Conservation (phyloP, 805 yeast genomes). For the Sugiyamaella americana region DNA sequence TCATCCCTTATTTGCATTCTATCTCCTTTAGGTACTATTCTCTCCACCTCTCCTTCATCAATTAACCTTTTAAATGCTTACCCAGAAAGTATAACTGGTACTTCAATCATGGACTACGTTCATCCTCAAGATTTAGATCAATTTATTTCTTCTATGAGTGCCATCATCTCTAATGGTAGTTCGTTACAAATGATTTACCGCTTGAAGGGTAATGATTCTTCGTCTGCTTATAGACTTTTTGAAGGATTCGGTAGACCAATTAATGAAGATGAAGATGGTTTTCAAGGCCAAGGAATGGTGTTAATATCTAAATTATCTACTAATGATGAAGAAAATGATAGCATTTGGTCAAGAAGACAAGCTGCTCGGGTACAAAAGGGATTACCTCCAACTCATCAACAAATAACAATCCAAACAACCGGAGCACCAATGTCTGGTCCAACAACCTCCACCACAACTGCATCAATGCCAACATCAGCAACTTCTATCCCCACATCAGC, state of each 20-base stretch:
- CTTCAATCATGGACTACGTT: slow-evolving; percentile 13
- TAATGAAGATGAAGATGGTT: slow-evolving; percentile 9
- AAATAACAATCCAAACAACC: neutral
- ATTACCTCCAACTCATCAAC: slow-evolving; percentile 5
- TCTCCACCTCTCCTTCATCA: slow-evolving; percentile 15
- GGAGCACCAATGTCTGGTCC: slow-evolving; percentile 5
- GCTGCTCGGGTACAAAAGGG: slow-evolving; percentile 15
- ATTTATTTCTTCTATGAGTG: slow-evolving; percentile 10
- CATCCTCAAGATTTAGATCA: slow-evolving; percentile 20
- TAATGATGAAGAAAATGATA: slow-evolving; percentile 1
- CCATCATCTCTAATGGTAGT: slow-evolving; percentile 9
- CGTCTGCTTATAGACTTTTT: slow-evolving; percentile 5
- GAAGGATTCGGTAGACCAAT: slow-evolving; percentile 15
- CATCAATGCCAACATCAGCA: neutral
- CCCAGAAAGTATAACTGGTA: slow-evolving; percentile 9
- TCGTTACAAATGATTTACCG: slow-evolving; percentile 14
- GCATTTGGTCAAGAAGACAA: slow-evolving; percentile 19
- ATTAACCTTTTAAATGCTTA: slow-evolving; percentile 9
- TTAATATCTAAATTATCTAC: slow-evolving; percentile 9
- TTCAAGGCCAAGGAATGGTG: slow-evolving; percentile 12
- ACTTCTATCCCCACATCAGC: neutral
- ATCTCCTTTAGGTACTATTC: slow-evolving; percentile 16
- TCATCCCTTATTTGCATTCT: slow-evolving; percentile 12
- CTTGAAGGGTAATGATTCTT: slow-evolving; percentile 6
- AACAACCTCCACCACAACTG: neutral